Conservation (phyloP, 306 rosid species). For the Alnus rubra region DNA sequence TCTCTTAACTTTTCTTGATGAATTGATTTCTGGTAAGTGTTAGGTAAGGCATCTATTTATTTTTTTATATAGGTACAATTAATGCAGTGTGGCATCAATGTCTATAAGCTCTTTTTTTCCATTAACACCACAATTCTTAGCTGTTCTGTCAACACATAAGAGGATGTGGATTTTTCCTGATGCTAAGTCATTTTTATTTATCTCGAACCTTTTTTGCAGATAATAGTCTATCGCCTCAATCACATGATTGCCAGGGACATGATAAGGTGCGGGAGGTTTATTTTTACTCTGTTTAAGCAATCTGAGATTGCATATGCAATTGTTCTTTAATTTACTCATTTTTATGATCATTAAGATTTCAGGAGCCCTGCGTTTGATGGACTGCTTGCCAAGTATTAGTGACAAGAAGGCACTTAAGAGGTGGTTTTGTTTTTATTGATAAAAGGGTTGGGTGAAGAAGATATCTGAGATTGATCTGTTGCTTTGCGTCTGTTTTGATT, state of each 20-base stretch:
- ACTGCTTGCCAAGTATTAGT: constrained; percentile 56
- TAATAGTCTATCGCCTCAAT: constrained; percentile 19
- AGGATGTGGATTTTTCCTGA: constrained; percentile 17
- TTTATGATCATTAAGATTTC: constrained; percentile 34
- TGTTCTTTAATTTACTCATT: constrained; percentile 11
- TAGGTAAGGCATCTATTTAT: not conserved
- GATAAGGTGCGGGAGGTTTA: constrained; percentile 32
- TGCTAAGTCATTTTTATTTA: constrained; percentile 8
- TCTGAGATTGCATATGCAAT: constrained; percentile 19
- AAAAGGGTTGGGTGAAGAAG: constrained; percentile 72
- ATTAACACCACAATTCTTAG: constrained; percentile 10
- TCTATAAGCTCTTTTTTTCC: not conserved
- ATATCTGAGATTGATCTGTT: constrained; percentile 29
- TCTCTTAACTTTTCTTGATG: not conserved
- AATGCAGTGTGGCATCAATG: constrained; percentile 1
- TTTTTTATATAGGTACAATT: not conserved
- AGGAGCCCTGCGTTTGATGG: constrained; percentile 77
- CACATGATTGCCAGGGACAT: constrained; percentile 30
- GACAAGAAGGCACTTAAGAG: constrained; percentile 63
- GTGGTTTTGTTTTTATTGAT: constrained; percentile 69
- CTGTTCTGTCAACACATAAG: constrained; percentile 11
- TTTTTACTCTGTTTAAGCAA: constrained; percentile 7
- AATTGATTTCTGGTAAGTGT: not conserved
- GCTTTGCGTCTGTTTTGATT: constrained; percentile 13
- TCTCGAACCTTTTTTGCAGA: constrained; percentile 17